These are phyloP conservation scores for Phaseolus coccineus DNA, from an alignment of 331 rosid species.

Conservation along the genomic window DNA sequence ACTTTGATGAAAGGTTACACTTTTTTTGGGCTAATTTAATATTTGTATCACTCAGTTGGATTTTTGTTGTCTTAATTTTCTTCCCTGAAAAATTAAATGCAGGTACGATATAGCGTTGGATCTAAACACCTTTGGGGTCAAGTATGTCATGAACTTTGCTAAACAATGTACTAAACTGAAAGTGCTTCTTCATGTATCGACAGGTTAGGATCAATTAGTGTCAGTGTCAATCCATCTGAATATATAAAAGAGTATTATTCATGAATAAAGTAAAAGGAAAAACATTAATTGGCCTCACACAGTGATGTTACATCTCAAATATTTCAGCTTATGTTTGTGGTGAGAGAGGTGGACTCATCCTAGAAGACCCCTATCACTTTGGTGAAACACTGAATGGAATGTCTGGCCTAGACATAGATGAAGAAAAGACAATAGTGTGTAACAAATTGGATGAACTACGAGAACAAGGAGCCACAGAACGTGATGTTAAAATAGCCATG, in stretches of 20 bases:
- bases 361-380: slow-evolving; percentile 56
- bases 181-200: slow-evolving; percentile 62
- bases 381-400: slow-evolving; percentile 75
- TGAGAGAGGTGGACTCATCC: slow-evolving; percentile 49
- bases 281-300: neutral
- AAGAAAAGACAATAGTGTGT: slow-evolving; percentile 50
- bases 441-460: slow-evolving; percentile 52
- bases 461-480: slow-evolving; percentile 51
- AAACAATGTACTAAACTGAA: slow-evolving; percentile 38
- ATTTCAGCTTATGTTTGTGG: slow-evolving; percentile 61
- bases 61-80: neutral
- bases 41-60: neutral
- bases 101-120: slow-evolving; percentile 47
- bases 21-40: neutral
- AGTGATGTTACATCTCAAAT: neutral
- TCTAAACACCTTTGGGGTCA: slow-evolving; percentile 48
- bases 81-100: neutral
- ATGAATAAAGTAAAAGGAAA: too few relatives aligned
- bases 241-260: neutral
- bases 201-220: slow-evolving; percentile 46
- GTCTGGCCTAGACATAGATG: slow-evolving; percentile 60
- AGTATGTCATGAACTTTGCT: slow-evolving; percentile 48
- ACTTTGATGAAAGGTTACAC: slow-evolving; percentile 73
- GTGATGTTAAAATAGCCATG: slow-evolving; percentile 60
- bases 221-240: neutral